phyloP scores from a whole-genome alignment of 2,329 filamentous ascomycete species.

The Dothidotthia symphoricarpi region DNA sequence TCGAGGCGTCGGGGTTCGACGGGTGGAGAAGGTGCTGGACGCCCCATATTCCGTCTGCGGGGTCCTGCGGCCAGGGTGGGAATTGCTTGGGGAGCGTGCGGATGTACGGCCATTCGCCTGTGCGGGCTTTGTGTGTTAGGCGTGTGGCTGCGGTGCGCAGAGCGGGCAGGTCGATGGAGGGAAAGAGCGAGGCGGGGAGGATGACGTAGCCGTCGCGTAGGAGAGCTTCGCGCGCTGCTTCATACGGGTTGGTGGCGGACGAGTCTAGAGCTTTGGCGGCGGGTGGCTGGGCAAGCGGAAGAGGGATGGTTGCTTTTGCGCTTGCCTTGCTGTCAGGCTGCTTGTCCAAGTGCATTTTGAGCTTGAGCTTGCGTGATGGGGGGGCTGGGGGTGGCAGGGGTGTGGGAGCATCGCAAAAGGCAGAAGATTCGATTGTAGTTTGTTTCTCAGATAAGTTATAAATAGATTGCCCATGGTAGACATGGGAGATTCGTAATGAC shows the following conservation, averaged over 20 bases:
- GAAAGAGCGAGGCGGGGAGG: conserved; percentile 63
- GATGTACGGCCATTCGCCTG: conserved; percentile 76
- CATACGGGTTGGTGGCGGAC: conserved; percentile 24
- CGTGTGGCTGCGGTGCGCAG: conserved; percentile 61
- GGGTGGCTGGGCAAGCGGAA: conserved; percentile 9
- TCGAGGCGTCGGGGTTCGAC: conserved; percentile 58
- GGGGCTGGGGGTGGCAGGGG: no score
- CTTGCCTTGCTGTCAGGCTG: conserved; percentile 14
- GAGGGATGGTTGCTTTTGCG: conserved; percentile 9
- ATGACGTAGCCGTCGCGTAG: conserved; percentile 73
- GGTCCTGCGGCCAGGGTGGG: conserved; percentile 72
- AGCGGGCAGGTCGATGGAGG: conserved; percentile 48
- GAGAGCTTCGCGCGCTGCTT: conserved; percentile 53
- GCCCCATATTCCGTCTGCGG: conserved; percentile 74
- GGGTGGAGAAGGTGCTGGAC: conserved; percentile 84
- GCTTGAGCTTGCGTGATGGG: neutral
- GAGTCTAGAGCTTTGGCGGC: no score
- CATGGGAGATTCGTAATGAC: no score
- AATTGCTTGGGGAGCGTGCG: conserved; percentile 88
- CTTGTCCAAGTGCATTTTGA: neutral
- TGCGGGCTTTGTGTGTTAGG: conserved; percentile 61
- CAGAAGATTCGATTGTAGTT: no score
- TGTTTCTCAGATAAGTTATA: no score
- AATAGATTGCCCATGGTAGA: no score
- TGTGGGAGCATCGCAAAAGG: no score